These are phyloP conservation scores for Kazachstania martiniae DNA, from an alignment of 805 yeast species.

Conservation along the genomic window DNA sequence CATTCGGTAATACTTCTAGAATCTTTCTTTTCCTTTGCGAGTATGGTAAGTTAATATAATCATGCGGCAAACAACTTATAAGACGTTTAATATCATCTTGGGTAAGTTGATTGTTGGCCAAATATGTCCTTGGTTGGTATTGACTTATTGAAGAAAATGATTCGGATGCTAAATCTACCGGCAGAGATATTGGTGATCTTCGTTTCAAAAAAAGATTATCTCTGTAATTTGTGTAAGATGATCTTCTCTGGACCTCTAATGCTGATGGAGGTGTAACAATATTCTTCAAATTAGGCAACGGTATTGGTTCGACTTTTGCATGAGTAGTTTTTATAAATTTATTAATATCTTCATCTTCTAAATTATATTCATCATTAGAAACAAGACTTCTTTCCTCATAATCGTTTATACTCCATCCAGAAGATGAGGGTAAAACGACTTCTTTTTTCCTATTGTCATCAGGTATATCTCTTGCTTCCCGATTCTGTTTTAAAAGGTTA, in stretches of 20 bases:
- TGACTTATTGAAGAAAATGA: no score
- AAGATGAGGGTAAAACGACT: neutral
- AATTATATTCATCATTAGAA: neutral
- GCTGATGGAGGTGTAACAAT: conserved; percentile 10
- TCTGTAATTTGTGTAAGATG: conserved; percentile 2
- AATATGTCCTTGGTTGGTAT: neutral
- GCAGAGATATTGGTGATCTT: neutral
- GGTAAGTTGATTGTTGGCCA: neutral
- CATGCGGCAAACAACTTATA: conserved; percentile 34
- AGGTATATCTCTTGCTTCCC: neutral
- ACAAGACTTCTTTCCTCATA: neutral
- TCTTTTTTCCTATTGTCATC: neutral
- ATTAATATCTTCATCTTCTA: neutral
- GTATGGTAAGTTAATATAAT: conserved; percentile 47
- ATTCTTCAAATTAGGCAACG: conserved; percentile 23
- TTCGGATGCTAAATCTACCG: neutral
- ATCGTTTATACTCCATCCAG: neutral
- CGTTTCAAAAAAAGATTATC: neutral
- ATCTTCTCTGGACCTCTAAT: conserved; percentile 8
- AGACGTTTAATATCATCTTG: conserved; percentile 24
- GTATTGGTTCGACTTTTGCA: conserved; percentile 29
- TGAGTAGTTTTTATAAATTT: conserved; percentile 17
- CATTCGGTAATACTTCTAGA: conserved; percentile 28
- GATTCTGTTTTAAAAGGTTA: conserved; percentile 1
- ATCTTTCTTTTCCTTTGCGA: conserved; percentile 43